A percentile compares a stretch with the other conserved stretches of the same genome.
These are phyloP conservation scores for Salix dunnii DNA, from an alignment of 345 rosid species.

Conservation along the genomic window DNA sequence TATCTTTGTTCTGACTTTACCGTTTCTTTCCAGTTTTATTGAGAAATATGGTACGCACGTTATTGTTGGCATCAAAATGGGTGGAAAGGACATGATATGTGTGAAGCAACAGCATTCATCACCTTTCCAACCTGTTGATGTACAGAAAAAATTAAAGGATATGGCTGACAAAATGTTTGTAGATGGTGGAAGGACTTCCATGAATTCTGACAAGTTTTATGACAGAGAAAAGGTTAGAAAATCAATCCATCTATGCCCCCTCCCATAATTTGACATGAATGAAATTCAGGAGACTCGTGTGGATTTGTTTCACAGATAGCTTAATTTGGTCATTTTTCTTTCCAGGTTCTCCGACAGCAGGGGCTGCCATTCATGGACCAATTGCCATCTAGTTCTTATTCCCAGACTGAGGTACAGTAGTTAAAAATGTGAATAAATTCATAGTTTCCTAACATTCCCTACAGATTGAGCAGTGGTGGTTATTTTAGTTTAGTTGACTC, in stretches of 20 bases:
- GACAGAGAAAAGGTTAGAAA: slow-evolving; percentile 28
- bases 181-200: slow-evolving; percentile 14
- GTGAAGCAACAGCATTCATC: slow-evolving; percentile 29
- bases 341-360: slow-evolving; percentile 22
- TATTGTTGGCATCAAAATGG: slow-evolving; percentile 33
- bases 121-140: slow-evolving; percentile 17
- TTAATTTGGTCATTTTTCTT: slow-evolving; percentile 4
- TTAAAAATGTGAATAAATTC: background rate
- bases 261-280: background rate
- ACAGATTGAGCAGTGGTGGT: background rate
- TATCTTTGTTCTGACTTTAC: background rate
- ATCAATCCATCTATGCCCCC: background rate
- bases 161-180: slow-evolving; percentile 22
- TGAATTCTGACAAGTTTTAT: slow-evolving; percentile 4
- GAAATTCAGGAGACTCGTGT: background rate
- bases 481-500: background rate
- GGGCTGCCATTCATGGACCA: slow-evolving; percentile 22
- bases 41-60: slow-evolving; percentile 34
- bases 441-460: background rate
- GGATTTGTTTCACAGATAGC: background rate
- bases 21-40: slow-evolving; percentile 21
- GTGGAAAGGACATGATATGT: slow-evolving; percentile 29
- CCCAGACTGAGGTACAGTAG: slow-evolving; percentile 29
- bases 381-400: slow-evolving; percentile 33
- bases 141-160: slow-evolving; percentile 29